Base-by-base conservation (phyloP, 2,329 filamentous ascomycete species). In the Monilinia polystroma region DNA sequence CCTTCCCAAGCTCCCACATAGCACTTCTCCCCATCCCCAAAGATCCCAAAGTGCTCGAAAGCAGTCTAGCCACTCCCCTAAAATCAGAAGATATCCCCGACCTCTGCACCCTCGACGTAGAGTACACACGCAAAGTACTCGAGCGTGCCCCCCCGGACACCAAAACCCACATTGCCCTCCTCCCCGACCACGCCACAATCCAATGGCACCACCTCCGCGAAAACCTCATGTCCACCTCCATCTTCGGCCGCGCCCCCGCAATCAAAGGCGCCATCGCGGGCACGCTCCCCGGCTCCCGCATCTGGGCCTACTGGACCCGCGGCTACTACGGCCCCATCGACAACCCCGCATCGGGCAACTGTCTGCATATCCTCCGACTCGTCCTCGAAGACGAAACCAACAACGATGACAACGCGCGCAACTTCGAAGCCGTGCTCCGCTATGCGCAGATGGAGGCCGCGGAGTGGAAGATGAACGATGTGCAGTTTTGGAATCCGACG, bases 401-500 rank as follows among this genome's bases (percentile, higher is more conserved):
- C 1, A 76, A 80, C 5, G 77, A 78, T 5, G 80, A 82, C 51
- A 79, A 89, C 56, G 77, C 77, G 0, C 78, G 80, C 20, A 83
- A 84, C 0, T 80, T 96, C 68, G 81, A 82, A 49, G 84, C 85
- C 3, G 82, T 97, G 35, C 76, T 96, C 55, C 78, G 80, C 53
- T 80, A 87, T 55, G 93, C 92, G 5, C 87, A 89, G 73, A 78
- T 79, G 11, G 87, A 96, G 77, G 93, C 93, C 1, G 78, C 81
- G 3, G 81, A 85, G 66, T 96, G 91, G 90, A 80, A 84, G 55
- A 86, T 92, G 79, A 81, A 83, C 52, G 83, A 86, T 56, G 85
- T 97, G 4, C 85, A 93, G 76, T 81, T 94, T 63, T 98, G 94
- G 94, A 96, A 95, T 75, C 93, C 93, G 0, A 84, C 84, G 4